Percentiles rank a stretch among this genome's conserved stretches.
Evolutionary conservation across 116 monocot genomes (phyloP).

Genomic region (Dioscorea cayenensis): DNA sequence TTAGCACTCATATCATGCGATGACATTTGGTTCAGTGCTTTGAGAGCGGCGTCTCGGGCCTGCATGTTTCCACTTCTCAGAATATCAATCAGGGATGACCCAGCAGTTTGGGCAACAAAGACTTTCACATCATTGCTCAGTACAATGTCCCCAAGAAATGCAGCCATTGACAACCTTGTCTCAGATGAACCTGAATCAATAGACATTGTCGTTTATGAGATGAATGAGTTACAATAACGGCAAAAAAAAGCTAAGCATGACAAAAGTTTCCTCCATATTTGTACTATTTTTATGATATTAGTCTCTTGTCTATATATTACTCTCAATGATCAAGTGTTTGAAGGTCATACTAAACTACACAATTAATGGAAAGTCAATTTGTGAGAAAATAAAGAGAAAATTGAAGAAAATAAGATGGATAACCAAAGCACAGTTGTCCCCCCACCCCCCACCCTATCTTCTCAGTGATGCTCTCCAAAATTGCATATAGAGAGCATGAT

Average conservation of each 20-base stretch:
- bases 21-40: constrained; percentile 82
- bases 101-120: constrained; percentile 71
- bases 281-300: not conserved
- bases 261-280: no score
- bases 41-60: constrained; percentile 75
- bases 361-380: not conserved
- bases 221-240: not conserved
- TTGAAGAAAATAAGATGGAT: no score
- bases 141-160: constrained; percentile 73
- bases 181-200: constrained; percentile 68
- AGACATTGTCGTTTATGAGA: not conserved
- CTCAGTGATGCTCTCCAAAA: no score
- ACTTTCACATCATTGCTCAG: constrained; percentile 82
- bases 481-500: no score
- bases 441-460: no score
- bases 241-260: not conserved
- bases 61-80: constrained; percentile 62
- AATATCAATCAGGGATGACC: constrained; percentile 52
- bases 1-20: constrained; percentile 67
- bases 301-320: not conserved
- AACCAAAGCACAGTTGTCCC: no score
- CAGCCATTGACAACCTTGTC: constrained; percentile 65
- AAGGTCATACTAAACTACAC: not conserved
- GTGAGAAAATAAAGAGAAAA: no score
- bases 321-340: not conserved